Evolutionary conservation across 2,329 filamentous ascomycete genomes (phyloP).

Genomic region (Nakataea oryzae): DNA sequence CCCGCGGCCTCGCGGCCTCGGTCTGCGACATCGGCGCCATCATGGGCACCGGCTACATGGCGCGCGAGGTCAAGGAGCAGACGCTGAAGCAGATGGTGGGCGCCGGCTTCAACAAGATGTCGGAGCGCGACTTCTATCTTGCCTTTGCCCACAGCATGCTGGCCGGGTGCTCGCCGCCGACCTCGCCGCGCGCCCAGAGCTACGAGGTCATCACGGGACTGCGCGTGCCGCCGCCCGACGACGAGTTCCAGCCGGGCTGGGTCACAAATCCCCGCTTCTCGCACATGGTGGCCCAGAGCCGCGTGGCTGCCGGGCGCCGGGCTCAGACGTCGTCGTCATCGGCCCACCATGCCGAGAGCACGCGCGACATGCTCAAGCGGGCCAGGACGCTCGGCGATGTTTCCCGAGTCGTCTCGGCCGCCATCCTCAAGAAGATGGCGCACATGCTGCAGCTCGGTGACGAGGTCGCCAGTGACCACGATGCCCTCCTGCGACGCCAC

Average conservation of each 20-base stretch:
- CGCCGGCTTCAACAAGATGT: background rate
- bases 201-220: slow-evolving; percentile 1
- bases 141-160: background rate
- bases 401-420: background rate
- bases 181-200: background rate
- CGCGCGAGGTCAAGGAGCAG: background rate
- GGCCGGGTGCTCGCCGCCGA: background rate
- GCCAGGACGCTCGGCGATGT: background rate
- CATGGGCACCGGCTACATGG: slow-evolving; percentile 1
- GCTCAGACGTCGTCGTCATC: too few species aligned
- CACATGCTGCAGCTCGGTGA: background rate
- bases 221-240: background rate
- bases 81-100: background rate
- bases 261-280: background rate
- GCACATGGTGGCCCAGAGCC: background rate
- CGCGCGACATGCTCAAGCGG: background rate
- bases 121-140: slow-evolving; percentile 1
- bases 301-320: too few species aligned
- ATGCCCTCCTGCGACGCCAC: background rate
- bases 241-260: background rate
- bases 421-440: background rate
- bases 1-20: background rate
- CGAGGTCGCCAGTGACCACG: background rate
- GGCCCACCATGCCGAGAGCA: background rate
- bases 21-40: slow-evolving; percentile 2